Base-by-base conservation (phyloP, 306 rosid genomes). In the Rosa persica region DNA sequence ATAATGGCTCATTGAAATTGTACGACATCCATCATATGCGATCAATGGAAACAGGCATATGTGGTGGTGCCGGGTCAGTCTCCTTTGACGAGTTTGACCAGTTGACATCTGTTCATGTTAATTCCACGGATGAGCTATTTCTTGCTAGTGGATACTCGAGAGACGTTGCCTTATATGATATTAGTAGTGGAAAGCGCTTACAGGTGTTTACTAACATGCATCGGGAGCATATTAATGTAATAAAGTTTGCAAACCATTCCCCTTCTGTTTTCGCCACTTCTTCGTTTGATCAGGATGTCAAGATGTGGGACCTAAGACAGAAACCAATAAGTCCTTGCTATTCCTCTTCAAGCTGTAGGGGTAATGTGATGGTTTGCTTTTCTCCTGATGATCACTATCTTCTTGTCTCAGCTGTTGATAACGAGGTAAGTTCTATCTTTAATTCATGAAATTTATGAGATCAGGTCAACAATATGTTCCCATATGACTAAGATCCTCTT, bases 261-360 rank as follows among this genome's bases (percentile, higher is more conserved):
- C 96, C 97, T 2, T 83, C 93, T 30, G 72, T 92, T 75, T 92
- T 92, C 77, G 91, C 91, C 70, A 92, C 97, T 77, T 90, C 97
- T 68, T 92, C 97, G 15, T 92, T 90, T 82, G 97, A 92, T 76
- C 96, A 84, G 11, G 92, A 92, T 76, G 87, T 92, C 84, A 92
- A 92, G 83, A 80, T 87, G 96, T 92, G 97, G 97, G 97, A 92
- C 82, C 80, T 92, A 87, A 90, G 97, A 85, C 97, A 92, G 73
- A 90, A 89, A 78, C 93, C 97, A 34, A 10, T 83, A 48, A 81
- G 76, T 38, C 89, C 96, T 27, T 90, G 96, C 81, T 92, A 86
- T 85, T 85, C 93, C 74, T 83, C 93, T 82, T 86, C 96, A 48
- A 92, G 97, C 83, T 85, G 85, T 54, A 90, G 74, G 81, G 97